Base-by-base conservation (phyloP, 2,329 filamentous ascomycete genomes). In the Neocatenulostroma microsporum region DNA sequence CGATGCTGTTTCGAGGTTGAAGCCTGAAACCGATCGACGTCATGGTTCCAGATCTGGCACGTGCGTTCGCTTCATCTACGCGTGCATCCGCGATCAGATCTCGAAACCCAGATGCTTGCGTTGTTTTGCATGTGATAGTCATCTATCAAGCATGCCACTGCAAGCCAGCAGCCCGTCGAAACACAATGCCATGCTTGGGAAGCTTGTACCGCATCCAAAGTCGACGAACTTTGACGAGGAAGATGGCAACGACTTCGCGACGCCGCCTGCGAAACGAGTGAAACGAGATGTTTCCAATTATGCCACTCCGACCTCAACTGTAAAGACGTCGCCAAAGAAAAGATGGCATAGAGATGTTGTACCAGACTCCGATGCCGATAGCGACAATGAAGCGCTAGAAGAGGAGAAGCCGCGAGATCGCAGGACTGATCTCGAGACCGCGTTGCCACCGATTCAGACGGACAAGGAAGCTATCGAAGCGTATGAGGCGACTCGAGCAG, bases 391-490 rank as follows among this genome's bases (percentile, higher is more conserved):
- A 32, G 41, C 41, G 21, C 35, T 53, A 7, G 46, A 49, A 20
- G n/a, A n/a, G n/a, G 48, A 53, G 21, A 36, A 42, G n/a, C 32
- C 42, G 8, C 33, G 55, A 35, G 58, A 51, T 27, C 63, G 62
- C 26, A 69, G 71, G 46, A 86, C 82, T 10, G 80, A 82, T 37
- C 66, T 88, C 30, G 83, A 87, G 51, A 78, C 70, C 44, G 80
- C 80, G 5, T 64, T 94, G 5, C 84, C 84, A 11, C 68, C 72
- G 0, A 67, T 89, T 2, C 67, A 74, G 46, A 74, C 73, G 2
- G 80, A 82, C 45, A 70, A 80, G 48, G 72, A 82, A 40, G 83
- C 85, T 2, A 84, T 94, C 40, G 72, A 82, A 44, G 77, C 84
- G 46, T 94, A 94, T 53, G 84, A 94, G 60, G 68, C 70, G 2